Base-by-base conservation (phyloP, 306 rosid species). In the Canavalia ensiformis region DNA sequence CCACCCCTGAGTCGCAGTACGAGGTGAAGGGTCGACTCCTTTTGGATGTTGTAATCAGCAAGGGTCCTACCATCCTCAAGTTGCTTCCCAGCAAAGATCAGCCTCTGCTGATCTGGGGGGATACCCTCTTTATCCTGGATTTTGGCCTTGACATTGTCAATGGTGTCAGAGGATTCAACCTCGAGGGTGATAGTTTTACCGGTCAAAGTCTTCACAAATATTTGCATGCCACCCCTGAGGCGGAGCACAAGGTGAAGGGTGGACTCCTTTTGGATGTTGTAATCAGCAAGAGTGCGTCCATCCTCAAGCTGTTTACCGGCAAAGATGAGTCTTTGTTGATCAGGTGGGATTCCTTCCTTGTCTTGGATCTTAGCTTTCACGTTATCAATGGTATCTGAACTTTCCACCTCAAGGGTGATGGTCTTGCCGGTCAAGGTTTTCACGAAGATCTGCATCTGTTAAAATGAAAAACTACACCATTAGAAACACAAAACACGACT, bases 401-500 rank as follows among this genome's bases (percentile, higher is more conserved):
- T 18, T 18, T 18, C 25, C 25, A 18, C 25, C 25, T 18, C 25
- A 18, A 18, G 25, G 25, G 25, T 4, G 4, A 39, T 39, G 42
- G 42, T 39, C 42, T 39, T 39, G 42, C 42, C 42, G 4, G 42
- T 39, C 4, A 68, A 31, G 8, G 74, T 68, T 34, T 68, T 68
- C n/a, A 68, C 74, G n/a, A 68, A 68, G 35, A 68, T 68, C 35
- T 68, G 74, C 68, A 62, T 62, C 74, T 68, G 74, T 29, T 29
- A 9, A 44, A 29, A 28, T 68, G 39, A 46, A 44, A 25, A 11
- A 0, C 37, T 3, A 18, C 25, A 18, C 25, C 7, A 37, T 34
- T 12, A 63, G 0, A 7, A 35, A 13, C 46, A 64, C 1, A 12
- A 35, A 13, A 25, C 1, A 52, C 56, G 11, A 1, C 13, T 12